Evolutionary conservation across 805 yeast genomes (phyloP).

Genomic region (Starmera caribaea): DNA sequence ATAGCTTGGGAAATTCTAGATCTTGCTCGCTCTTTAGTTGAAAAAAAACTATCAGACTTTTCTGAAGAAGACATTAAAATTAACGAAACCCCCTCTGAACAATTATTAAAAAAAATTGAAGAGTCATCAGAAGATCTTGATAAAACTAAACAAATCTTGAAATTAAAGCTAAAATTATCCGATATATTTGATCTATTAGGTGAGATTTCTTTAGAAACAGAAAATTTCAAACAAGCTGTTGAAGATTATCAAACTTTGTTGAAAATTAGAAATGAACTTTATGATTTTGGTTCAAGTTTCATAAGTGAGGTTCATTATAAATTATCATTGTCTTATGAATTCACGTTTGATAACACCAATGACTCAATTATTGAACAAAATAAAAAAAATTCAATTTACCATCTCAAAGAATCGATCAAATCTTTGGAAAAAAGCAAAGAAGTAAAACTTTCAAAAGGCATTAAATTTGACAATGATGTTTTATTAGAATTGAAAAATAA

Average conservation of each 20-base stretch:
- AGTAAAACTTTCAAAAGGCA: constrained; percentile 27
- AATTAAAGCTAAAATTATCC: constrained; percentile 42
- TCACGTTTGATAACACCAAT: constrained; percentile 41
- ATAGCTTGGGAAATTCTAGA: constrained; percentile 85
- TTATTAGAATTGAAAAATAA: constrained; percentile 48
- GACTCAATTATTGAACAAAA: constrained; percentile 9
- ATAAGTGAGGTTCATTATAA: constrained; percentile 77
- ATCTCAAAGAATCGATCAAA: constrained; percentile 43
- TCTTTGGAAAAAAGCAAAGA: constrained; percentile 30
- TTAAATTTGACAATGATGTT: constrained; percentile 31
- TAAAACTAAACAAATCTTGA: constrained; percentile 21
- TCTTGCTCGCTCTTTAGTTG: constrained; percentile 60
- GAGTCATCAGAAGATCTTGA: neutral
- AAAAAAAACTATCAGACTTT: constrained; percentile 21
- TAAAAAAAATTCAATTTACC: constrained; percentile 41
- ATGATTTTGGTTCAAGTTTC: constrained; percentile 38
- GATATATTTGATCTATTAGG: constrained; percentile 77
- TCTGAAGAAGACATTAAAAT: constrained; percentile 20
- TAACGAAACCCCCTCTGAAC: constrained; percentile 3
- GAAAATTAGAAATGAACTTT: constrained; percentile 42
- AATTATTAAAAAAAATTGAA: no score
- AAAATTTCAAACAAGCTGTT: constrained; percentile 73
- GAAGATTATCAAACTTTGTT: constrained; percentile 55
- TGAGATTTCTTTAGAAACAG: constrained; percentile 84
- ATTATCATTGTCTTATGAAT: constrained; percentile 70